These are phyloP conservation scores for Stenogyne calaminthoides DNA, from an alignment of 305 asterid species.

Conservation along the genomic window DNA sequence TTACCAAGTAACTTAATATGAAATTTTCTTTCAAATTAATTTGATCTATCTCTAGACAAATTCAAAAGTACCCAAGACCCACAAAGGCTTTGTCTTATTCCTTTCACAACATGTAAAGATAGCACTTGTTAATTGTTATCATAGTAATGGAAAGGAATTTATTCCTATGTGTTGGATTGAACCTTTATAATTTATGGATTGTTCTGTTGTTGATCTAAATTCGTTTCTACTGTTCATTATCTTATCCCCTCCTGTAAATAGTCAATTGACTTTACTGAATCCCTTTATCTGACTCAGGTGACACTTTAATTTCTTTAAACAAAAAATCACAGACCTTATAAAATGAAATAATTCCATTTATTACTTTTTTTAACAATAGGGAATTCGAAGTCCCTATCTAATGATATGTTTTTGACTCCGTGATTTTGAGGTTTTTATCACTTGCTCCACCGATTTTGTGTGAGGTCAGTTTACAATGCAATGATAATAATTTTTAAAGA, in stretches of 20 bases:
- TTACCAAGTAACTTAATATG: background rate
- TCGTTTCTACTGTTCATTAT: background rate
- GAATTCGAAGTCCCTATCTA: background rate
- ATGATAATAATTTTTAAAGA: too few species aligned
- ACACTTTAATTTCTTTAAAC: background rate
- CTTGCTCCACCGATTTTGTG: too few species aligned
- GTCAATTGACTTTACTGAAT: background rate
- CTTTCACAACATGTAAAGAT: background rate
- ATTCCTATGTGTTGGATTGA: background rate
- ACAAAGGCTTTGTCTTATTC: background rate
- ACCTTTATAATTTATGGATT: background rate
- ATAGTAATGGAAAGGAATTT: background rate
- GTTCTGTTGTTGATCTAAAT: background rate
- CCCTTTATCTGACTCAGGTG: background rate
- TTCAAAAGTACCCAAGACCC: background rate
- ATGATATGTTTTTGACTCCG: too few species aligned
- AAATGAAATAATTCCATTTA: background rate
- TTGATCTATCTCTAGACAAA: background rate
- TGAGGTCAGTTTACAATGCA: too few species aligned
- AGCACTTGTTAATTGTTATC: background rate
- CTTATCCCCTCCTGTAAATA: background rate
- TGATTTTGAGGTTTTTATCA: too few species aligned
- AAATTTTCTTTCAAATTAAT: background rate
- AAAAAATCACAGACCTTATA: background rate
- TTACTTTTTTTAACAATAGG: background rate